phyloP scores from a whole-genome alignment of 1,284 basidiomycete genomes.

The Mycosarcoma mackinlayi region DNA sequence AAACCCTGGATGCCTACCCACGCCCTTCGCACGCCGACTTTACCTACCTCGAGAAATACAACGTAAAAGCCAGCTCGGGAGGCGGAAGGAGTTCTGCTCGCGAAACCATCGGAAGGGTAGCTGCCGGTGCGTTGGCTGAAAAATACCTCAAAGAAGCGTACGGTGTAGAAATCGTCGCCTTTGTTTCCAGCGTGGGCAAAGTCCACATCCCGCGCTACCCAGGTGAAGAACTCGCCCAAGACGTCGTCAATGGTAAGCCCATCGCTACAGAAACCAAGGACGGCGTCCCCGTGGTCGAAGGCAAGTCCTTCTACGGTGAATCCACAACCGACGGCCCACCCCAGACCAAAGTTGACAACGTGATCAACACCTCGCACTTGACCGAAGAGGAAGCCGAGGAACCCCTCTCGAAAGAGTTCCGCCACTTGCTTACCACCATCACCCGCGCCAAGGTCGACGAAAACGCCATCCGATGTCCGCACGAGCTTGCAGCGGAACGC shows the following conservation, averaged over 20 bases:
- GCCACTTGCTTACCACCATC: slow-evolving; percentile 80
- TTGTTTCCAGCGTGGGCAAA: slow-evolving; percentile 95
- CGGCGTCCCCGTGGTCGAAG: slow-evolving; percentile 16
- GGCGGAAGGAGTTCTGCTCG: slow-evolving; percentile 93
- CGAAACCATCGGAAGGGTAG: slow-evolving; percentile 97
- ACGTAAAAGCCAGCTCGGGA: slow-evolving; percentile 94
- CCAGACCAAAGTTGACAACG: slow-evolving; percentile 56
- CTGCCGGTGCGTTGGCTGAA: slow-evolving; percentile 97
- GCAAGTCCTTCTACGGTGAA: slow-evolving; percentile 50
- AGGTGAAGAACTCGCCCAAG: slow-evolving; percentile 52
- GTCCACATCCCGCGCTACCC: slow-evolving; percentile 75
- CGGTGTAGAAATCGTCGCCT: slow-evolving; percentile 94
- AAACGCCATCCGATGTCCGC: slow-evolving; percentile 89
- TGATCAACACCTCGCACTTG: slow-evolving; percentile 72
- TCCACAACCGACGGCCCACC: slow-evolving; percentile 69
- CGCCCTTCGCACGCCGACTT: slow-evolving; percentile 98
- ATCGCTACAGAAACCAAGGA: slow-evolving; percentile 10
- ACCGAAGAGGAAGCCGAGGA: slow-evolving; percentile 79
- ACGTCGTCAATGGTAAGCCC: slow-evolving; percentile 22
- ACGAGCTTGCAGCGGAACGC: slow-evolving; percentile 83
- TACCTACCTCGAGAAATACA: slow-evolving; percentile 98
- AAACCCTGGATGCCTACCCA: slow-evolving; percentile 91
- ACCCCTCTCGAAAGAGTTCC: slow-evolving; percentile 84
- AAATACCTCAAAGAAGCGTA: slow-evolving; percentile 89
- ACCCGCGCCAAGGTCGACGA: slow-evolving; percentile 89